These are phyloP conservation scores for Heterobasidion irregulare DNA, from an alignment of 1,284 basidiomycete species.

Conservation along the genomic window DNA sequence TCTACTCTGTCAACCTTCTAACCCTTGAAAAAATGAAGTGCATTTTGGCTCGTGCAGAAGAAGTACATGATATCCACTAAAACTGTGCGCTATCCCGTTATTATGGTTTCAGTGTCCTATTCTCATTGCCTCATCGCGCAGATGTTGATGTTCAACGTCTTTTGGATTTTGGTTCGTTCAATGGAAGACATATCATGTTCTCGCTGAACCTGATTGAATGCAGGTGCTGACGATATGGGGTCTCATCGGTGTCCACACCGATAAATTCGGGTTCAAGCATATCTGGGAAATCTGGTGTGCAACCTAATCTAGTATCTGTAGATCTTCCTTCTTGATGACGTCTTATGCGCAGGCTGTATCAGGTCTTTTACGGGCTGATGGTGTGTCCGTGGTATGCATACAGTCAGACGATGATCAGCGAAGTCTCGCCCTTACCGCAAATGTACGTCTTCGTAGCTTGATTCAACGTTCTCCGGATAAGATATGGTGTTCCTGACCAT, in stretches of 20 bases:
- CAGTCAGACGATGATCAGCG: slow-evolving; percentile 79
- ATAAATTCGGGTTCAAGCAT: slow-evolving; percentile 74
- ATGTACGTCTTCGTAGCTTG: slow-evolving; percentile 34
- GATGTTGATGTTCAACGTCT: slow-evolving; percentile 67
- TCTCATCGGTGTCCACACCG: slow-evolving; percentile 66
- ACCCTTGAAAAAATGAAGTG: slow-evolving; percentile 22
- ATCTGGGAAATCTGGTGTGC: slow-evolving; percentile 72
- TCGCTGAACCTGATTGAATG: neutral
- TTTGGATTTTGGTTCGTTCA: slow-evolving; percentile 57
- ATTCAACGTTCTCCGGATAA: neutral
- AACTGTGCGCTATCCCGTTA: slow-evolving; percentile 29
- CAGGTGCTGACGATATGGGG: slow-evolving; percentile 70
- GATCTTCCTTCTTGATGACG: neutral
- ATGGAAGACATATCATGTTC: neutral
- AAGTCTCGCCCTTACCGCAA: slow-evolving; percentile 68
- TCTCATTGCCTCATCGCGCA: slow-evolving; percentile 15
- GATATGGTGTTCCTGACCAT: neutral
- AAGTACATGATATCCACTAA: slow-evolving; percentile 65
- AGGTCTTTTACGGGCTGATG: slow-evolving; percentile 69
- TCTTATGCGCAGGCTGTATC: slow-evolving; percentile 40
- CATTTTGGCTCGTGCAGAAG: slow-evolving; percentile 77
- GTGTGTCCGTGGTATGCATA: slow-evolving; percentile 84
- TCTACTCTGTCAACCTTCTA: slow-evolving; percentile 1
- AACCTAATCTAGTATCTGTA: neutral
- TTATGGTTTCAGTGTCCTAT: slow-evolving; percentile 1